phyloP scores from a whole-genome alignment of 83 land plant genomes.

The Diphasiastrum complanatum region DNA sequence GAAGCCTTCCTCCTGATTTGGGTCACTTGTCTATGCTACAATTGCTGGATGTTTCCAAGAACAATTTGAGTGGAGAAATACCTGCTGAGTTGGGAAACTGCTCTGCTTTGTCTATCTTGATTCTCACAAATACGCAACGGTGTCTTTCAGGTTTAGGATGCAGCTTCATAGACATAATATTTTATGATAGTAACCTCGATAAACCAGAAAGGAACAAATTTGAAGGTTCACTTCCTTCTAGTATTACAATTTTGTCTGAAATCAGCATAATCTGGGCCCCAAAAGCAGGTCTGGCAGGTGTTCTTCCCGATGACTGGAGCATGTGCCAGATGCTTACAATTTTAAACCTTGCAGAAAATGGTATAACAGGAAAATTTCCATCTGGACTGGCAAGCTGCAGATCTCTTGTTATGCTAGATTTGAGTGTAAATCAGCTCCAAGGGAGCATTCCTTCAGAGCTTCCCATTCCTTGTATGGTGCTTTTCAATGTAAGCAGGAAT shows the following conservation, averaged over 20 bases:
- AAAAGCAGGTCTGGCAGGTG: slow-evolving; percentile 1
- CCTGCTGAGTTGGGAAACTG: slow-evolving; percentile 22
- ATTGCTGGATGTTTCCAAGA: slow-evolving; percentile 22
- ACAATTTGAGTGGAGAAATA: slow-evolving; percentile 18
- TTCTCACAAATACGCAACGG: slow-evolving; percentile 15
- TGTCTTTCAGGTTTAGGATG: slow-evolving; percentile 17
- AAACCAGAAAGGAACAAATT: slow-evolving; percentile 22
- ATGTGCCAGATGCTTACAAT: slow-evolving; percentile 13
- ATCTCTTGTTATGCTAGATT: neutral
- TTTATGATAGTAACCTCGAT: neutral
- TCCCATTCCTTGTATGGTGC: slow-evolving; percentile 21
- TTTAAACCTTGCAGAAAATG: slow-evolving; percentile 25
- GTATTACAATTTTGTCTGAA: neutral
- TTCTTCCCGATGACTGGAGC: slow-evolving; percentile 26
- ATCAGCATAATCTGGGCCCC: slow-evolving; percentile 6
- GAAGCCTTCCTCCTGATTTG: slow-evolving; percentile 25
- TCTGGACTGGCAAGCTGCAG: slow-evolving; percentile 2
- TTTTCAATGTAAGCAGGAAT: slow-evolving; percentile 28
- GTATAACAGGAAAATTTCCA: slow-evolving; percentile 22
- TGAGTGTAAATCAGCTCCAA: slow-evolving; percentile 3
- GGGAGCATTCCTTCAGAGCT: slow-evolving; percentile 9
- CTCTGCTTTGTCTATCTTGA: neutral
- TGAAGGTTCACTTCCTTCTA: slow-evolving; percentile 11
- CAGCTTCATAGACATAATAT: neutral
- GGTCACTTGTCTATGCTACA: slow-evolving; percentile 16